A percentile compares a stretch with the other conserved stretches of the same genome.
Conservation (phyloP, 352 stramenopile genomes). For the Nothophytophthora sp. region DNA sequence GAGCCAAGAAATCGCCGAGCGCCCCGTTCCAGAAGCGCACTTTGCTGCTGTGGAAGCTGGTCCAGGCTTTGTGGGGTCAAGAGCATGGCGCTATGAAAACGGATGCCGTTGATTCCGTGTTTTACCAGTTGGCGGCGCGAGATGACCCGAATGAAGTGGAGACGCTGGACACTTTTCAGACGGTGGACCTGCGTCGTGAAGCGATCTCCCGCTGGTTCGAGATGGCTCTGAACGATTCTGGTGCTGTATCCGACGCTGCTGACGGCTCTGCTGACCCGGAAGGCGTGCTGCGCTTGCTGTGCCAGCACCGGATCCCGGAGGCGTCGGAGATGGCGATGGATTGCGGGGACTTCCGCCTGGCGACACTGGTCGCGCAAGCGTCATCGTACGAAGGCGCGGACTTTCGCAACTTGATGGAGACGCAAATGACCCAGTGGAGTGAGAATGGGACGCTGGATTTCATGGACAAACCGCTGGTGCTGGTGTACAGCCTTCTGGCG, state of each 20-base stretch:
- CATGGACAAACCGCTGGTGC: constrained; percentile 59
- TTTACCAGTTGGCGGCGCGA: constrained; percentile 53
- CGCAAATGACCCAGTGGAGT: constrained; percentile 62
- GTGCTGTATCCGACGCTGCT: constrained; percentile 3
- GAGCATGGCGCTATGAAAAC: constrained; percentile 46
- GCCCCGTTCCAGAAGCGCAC: constrained; percentile 18
- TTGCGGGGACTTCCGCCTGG: constrained; percentile 60
- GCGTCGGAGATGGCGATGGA: constrained; percentile 62
- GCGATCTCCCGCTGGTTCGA: constrained; percentile 83
- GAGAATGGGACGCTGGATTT: constrained; percentile 48
- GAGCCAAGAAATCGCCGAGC: constrained; percentile 8
- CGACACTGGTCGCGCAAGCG: constrained; percentile 67
- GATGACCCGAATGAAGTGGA: constrained; percentile 66
- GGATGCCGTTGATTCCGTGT: constrained; percentile 21
- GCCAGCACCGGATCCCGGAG: constrained; percentile 58
- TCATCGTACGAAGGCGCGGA: constrained; percentile 51
- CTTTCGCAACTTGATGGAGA: constrained; percentile 50
- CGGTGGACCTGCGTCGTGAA: constrained; percentile 67
- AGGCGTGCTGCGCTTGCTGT: constrained; percentile 42
- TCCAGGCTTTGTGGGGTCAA: constrained; percentile 78
- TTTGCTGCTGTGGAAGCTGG: constrained; percentile 65
- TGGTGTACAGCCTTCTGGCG: constrained; percentile 69
- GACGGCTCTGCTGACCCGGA: constrained; percentile 22
- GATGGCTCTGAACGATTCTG: constrained; percentile 30
- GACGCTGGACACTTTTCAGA: constrained; percentile 67